Percentiles rank a stretch among this genome's conserved stretches.
phyloP scores from a whole-genome alignment of 345 rosid species.

The Diplotaxis tenuifolia region DNA sequence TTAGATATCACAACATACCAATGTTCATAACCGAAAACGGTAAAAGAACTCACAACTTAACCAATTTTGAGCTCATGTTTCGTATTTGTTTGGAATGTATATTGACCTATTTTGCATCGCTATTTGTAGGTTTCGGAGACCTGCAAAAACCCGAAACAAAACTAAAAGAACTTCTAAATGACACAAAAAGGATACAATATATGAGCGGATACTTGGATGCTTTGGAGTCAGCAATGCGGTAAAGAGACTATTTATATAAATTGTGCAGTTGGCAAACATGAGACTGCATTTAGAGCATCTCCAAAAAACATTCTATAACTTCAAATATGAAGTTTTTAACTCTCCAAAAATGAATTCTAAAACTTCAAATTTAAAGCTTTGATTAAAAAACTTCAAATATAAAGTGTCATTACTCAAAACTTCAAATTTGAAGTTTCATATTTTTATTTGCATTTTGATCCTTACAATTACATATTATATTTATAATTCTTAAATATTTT shows the following conservation, averaged over 20 bases:
- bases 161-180: conserved; percentile 37
- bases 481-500: too few relatives aligned
- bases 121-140: conserved; percentile 48
- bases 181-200: conserved; percentile 54
- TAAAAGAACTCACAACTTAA: conserved; percentile 33
- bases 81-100: not conserved
- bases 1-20: conserved; percentile 52
- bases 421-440: too few relatives aligned
- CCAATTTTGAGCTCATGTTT: not conserved
- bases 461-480: too few relatives aligned
- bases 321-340: too few relatives aligned
- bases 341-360: too few relatives aligned
- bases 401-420: too few relatives aligned
- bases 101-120: not conserved
- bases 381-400: too few relatives aligned
- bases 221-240: conserved; percentile 55
- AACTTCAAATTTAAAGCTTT: too few relatives aligned
- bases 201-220: conserved; percentile 50
- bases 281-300: too few relatives aligned
- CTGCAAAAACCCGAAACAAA: conserved; percentile 21
- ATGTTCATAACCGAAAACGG: conserved; percentile 70
- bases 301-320: too few relatives aligned
- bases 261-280: not conserved
- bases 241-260: not conserved
- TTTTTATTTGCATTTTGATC: too few relatives aligned